Evolutionary conservation across 306 rosid genomes (phyloP).

Genomic region (Mimosa bimucronata): DNA sequence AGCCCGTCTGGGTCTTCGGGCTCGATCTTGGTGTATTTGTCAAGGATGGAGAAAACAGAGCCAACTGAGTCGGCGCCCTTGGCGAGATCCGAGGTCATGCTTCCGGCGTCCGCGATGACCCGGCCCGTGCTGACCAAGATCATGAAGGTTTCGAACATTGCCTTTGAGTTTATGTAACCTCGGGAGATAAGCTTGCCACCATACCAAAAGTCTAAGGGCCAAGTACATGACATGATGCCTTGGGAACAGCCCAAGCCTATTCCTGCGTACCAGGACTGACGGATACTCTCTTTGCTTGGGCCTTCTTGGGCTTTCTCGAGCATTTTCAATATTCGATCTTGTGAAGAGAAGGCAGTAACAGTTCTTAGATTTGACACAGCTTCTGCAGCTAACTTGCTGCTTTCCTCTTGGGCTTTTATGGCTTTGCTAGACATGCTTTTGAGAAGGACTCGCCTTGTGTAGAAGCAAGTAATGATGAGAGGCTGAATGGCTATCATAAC

Average conservation of each 20-base stretch:
- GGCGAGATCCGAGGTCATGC: conserved; percentile 63
- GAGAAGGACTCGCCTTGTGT: conserved; percentile 46
- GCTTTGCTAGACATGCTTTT: conserved; percentile 46
- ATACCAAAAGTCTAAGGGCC: conserved; percentile 48
- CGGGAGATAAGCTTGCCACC: conserved; percentile 46
- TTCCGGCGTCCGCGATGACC: conserved; percentile 68
- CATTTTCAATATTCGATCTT: conserved; percentile 40
- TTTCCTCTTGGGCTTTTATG: conserved; percentile 45
- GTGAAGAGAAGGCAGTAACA: conserved; percentile 58
- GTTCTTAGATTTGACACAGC: conserved; percentile 52
- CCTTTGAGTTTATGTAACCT: conserved; percentile 31
- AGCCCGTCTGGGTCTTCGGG: conserved; percentile 30
- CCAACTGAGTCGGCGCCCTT: conserved; percentile 42
- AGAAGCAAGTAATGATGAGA: conserved; percentile 43
- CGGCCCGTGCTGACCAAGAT: conserved; percentile 46
- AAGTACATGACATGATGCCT: conserved; percentile 29
- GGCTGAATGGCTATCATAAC: conserved; percentile 54
- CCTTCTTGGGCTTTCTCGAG: conserved; percentile 43
- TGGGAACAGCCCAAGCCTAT: conserved; percentile 45
- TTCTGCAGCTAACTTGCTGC: conserved; percentile 53
- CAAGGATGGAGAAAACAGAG: conserved; percentile 42
- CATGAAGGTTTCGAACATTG: conserved; percentile 39
- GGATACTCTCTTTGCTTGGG: conserved; percentile 40
- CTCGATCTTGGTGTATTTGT: conserved; percentile 38
- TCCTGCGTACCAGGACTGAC: conserved; percentile 51